Base-by-base conservation (phyloP, 352 stramenopile genomes). In the Thraustochytrium aureum region DNA sequence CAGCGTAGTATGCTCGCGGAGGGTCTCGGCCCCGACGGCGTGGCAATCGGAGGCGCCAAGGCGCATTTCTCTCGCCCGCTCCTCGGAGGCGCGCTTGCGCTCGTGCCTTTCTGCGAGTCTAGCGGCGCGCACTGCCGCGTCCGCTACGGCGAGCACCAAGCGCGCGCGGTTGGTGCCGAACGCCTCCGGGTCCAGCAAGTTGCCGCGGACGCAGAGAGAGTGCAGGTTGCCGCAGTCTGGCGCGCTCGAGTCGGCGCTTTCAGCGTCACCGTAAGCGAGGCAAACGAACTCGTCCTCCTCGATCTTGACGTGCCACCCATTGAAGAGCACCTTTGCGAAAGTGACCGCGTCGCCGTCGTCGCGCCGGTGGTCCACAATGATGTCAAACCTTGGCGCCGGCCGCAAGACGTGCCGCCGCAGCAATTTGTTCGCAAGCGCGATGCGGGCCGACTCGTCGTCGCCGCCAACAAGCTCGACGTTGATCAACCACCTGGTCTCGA, bases 231-330 rank as follows among this genome's bases (percentile, higher is more conserved):
- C 47, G 26, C 26, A 56, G 17, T 56, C 47, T n/a, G n/a, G n/a
- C 26, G 17, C 26, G 17, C 26, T 26, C 47, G 17, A 26, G 17
- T 22, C 17, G 26, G 17, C 33, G 56, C 14, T 39, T n/a, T 64
- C 33, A 38, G 17, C 26, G 10, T 64, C 56, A 14, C 56, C 56
- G 26, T 26, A 64, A n/a, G 56, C 56, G 10, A 64, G 56, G 10
- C 10, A 10, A 10, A 26, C 56, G 56, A 64, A 64, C 10, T 10
- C 26, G 10, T 64, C 56, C 10, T 26, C 10, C 10, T 14, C 26
- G 56, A 64, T 64, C 33, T 32, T 32, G 17, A 64, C 56, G n/a
- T 64, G 56, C 56, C 56, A 64, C 10, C 56, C 56, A 26, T 26
- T 64, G 56, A 39, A 26, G 10, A 64, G 56, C 10, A 64, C 33